Percentiles rank a stretch among this genome's conserved stretches.
phyloP scores from a whole-genome alignment of 495 filamentous ascomycete species.

The Neurospora sp. region DNA sequence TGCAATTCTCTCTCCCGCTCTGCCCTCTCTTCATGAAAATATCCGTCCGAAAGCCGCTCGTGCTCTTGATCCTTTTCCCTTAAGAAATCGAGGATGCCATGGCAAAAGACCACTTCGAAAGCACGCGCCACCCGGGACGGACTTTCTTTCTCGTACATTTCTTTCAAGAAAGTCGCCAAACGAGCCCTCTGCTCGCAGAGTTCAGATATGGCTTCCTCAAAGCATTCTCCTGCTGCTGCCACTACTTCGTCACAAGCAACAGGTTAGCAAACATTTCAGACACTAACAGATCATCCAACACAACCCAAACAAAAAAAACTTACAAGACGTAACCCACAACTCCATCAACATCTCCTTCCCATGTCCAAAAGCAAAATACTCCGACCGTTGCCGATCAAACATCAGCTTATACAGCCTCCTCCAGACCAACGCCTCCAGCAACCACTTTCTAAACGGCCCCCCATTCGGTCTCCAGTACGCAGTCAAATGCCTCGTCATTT shows the following conservation, averaged over 20 bases:
- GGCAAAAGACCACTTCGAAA: not conserved
- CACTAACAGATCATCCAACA: not conserved
- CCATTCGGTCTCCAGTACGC: not conserved
- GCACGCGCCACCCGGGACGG: not conserved
- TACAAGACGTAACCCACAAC: not conserved
- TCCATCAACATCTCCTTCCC: not conserved
- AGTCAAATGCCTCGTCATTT: constrained; percentile 8
- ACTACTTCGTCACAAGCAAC: not conserved
- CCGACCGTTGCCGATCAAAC: not conserved
- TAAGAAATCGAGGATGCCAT: not conserved
- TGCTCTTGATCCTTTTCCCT: not conserved
- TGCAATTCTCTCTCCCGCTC: not conserved
- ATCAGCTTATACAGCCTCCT: not conserved
- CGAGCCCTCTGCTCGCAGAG: not conserved
- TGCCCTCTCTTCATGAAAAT: not conserved
- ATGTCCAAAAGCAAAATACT: not conserved
- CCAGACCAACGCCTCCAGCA: not conserved
- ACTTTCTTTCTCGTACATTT: not conserved
- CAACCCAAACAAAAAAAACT: not conserved
- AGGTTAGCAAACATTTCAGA: not conserved
- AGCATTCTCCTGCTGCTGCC: not conserved
- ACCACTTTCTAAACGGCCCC: not conserved
- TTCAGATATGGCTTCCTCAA: not conserved
- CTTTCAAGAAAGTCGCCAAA: not conserved
- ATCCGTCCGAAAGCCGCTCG: not conserved